phyloP scores from a whole-genome alignment of 208 protist species.

The Porcisia hertigi region DNA sequence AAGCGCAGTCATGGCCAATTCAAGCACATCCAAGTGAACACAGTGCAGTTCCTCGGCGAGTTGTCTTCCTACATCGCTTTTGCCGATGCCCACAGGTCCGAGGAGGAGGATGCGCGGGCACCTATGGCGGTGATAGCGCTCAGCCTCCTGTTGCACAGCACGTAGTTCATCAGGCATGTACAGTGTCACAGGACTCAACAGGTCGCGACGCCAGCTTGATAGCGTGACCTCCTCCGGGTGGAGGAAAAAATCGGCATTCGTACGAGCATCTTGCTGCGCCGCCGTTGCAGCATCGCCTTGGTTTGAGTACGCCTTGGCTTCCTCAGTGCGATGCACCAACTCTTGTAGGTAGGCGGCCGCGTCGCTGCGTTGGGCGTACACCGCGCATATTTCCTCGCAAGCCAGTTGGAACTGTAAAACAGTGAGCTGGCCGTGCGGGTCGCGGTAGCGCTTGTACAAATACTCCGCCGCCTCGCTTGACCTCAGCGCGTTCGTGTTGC shows the following conservation, averaged over 20 bases:
- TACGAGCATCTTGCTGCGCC: neutral
- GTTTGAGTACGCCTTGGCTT: slow-evolving; percentile 4
- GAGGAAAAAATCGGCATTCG: slow-evolving; percentile 37
- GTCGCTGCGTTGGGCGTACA: slow-evolving; percentile 50
- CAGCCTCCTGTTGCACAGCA: slow-evolving; percentile 37
- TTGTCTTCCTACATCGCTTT: slow-evolving; percentile 42
- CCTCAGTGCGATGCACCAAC: slow-evolving; percentile 37
- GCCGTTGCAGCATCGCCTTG: neutral
- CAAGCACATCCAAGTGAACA: slow-evolving; percentile 67
- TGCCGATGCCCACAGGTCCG: slow-evolving; percentile 55
- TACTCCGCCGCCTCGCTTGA: slow-evolving; percentile 50
- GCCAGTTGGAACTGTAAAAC: slow-evolving; percentile 52
- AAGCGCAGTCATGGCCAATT: slow-evolving; percentile 40
- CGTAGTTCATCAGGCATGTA: slow-evolving; percentile 72
- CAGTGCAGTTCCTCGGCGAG: slow-evolving; percentile 64
- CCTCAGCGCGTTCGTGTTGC: slow-evolving; percentile 54
- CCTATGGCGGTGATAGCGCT: slow-evolving; percentile 33
- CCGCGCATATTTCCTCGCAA: slow-evolving; percentile 51
- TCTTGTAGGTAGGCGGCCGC: slow-evolving; percentile 53
- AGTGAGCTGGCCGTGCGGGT: slow-evolving; percentile 46
- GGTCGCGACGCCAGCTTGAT: slow-evolving; percentile 30
- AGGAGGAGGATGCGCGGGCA: slow-evolving; percentile 63
- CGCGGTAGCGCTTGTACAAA: slow-evolving; percentile 53
- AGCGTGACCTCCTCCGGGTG: slow-evolving; percentile 24
- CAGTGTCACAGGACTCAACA: slow-evolving; percentile 54